These are phyloP conservation scores for Forsythia viridissima DNA, from an alignment of 257 asterid species.

Conservation along the genomic window DNA sequence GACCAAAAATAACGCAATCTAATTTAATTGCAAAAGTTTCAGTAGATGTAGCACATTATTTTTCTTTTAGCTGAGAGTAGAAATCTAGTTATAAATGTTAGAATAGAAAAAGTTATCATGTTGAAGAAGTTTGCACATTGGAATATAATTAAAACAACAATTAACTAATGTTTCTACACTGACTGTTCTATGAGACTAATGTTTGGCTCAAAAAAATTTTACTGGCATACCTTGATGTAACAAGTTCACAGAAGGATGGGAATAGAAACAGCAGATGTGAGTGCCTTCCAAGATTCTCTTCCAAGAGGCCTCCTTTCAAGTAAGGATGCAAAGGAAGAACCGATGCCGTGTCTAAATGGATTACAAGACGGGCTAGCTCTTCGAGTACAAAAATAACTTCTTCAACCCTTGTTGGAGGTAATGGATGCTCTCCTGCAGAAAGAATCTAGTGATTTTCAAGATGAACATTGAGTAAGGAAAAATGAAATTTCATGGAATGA, in stretches of 20 bases:
- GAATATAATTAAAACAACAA: not conserved
- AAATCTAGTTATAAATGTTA: slow-evolving; percentile 1
- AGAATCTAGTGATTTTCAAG: slow-evolving; percentile 16
- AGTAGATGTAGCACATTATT: not conserved
- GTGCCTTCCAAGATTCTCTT: slow-evolving; percentile 44
- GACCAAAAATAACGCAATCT: not conserved
- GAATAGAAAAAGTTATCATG: slow-evolving; percentile 7
- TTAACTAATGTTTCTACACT: not conserved
- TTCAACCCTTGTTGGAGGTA: slow-evolving; percentile 85
- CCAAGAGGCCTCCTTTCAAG: slow-evolving; percentile 51
- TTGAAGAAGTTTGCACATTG: slow-evolving; percentile 11
- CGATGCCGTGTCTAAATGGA: slow-evolving; percentile 72
- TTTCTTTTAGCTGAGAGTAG: not conserved
- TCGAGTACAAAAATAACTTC: slow-evolving; percentile 84
- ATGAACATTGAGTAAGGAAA: slow-evolving; percentile 13
- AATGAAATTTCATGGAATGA: slow-evolving; percentile 7
- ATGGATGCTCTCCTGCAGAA: slow-evolving; percentile 64
- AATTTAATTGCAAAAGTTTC: not conserved
- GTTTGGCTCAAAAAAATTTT: slow-evolving; percentile 5
- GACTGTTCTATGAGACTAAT: not conserved
- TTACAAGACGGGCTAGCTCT: slow-evolving; percentile 76
- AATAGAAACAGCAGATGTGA: slow-evolving; percentile 84
- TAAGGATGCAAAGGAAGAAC: slow-evolving; percentile 70
- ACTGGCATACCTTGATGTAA: slow-evolving; percentile 72
- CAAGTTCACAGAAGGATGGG: slow-evolving; percentile 93